Conservation (phyloP, 2,329 filamentous ascomycete genomes). For the Balansia obtecta region DNA sequence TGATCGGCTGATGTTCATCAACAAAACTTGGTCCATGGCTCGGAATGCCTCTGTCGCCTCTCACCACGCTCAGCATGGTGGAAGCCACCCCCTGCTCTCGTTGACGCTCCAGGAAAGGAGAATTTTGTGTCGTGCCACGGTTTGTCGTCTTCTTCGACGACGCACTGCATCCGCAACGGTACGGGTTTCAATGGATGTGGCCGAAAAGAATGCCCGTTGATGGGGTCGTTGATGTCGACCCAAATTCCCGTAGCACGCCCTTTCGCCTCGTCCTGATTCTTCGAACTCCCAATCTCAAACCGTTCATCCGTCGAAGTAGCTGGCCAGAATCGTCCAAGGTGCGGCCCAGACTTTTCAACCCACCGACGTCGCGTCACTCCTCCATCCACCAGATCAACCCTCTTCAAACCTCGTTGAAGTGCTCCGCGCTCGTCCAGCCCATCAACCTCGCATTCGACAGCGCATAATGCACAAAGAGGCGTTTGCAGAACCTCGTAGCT, state of each 20-base stretch:
- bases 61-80: not conserved
- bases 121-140: not conserved
- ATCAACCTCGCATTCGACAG: constrained; percentile 27
- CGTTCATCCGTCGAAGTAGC: not conserved
- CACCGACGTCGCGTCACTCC: constrained; percentile 33
- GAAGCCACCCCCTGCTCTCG: not conserved
- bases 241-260: constrained; percentile 28
- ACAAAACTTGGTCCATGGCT: not conserved
- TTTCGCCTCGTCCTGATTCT: constrained; percentile 6
- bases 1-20: not conserved
- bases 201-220: constrained; percentile 32
- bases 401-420: constrained; percentile 29
- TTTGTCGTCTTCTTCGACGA: not conserved
- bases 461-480: constrained; percentile 37
- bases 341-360: constrained; percentile 16
- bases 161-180: constrained; percentile 31
- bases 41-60: constrained; percentile 1
- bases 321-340: not conserved
- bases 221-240: constrained; percentile 36
- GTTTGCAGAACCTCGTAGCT: constrained; percentile 31
- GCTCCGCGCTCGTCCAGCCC: constrained; percentile 17
- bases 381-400: constrained; percentile 31
- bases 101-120: not conserved
- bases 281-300: constrained; percentile 7
- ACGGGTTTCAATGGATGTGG: constrained; percentile 39